Base-by-base conservation (phyloP, 2,329 filamentous ascomycete genomes). In the Colletotrichum liriopes region DNA sequence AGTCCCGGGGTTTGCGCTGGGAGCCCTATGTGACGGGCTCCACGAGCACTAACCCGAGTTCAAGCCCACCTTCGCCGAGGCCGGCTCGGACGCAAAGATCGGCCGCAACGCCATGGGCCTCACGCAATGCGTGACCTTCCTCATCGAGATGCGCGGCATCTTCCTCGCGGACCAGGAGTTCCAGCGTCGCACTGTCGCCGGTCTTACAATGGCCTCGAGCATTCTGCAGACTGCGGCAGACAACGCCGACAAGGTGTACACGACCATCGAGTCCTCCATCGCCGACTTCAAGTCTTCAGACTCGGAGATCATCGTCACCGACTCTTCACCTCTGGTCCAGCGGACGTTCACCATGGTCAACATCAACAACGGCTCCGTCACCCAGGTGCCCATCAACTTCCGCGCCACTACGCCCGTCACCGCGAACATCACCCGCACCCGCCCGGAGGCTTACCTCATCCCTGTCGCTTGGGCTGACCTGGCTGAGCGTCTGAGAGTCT, bases 131-230 rank as follows among this genome's bases (percentile, higher is more conserved):
- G 73, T 81, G 23, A 77, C 78, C 0, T 78, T 81, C 49, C 73
- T 81, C 12, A 74, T 75, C 1, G 79, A 81, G 66, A 81, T 77
- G 54, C 75, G 79, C 59, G 79, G 79, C 0, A 80, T 81, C 9
- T 69, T 74, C 1, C 77, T 81, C 5, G 79, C 74, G 2, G 75
- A 79, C 52, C 79, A 81, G 43, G 75, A 81, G 37, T 81, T 78
- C 20, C 79, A 80, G 58, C 77, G 79, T 6, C 75, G 79, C 58
- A 78, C 77, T 0, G 78, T 78, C 0, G 74, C 78, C 0, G 80
- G 77, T 0, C 70, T 81, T 1, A 76, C 75, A 6, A 79, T 81
- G 76, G 75, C 76, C 1, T 72, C 73, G 20, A 74, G 77, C 0
- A 73, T 80, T n/a, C 70, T 81, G 3, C 77, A 81, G 41, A 81